Percentiles rank a stretch among this genome's conserved stretches.
Conservation (phyloP, 805 yeast genomes). For the Saccharomyces paradoxus region DNA sequence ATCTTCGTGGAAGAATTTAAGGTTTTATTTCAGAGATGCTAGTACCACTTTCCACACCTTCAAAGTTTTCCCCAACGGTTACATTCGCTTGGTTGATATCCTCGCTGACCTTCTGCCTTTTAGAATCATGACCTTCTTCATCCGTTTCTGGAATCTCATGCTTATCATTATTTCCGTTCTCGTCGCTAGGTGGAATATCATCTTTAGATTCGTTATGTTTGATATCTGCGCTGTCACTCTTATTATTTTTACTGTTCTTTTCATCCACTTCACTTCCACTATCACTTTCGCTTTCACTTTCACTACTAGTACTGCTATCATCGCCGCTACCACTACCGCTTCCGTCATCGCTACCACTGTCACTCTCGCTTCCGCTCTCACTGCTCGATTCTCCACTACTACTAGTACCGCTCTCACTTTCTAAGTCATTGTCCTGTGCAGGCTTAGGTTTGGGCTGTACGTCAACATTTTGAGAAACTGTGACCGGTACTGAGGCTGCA, state of each 20-base stretch:
- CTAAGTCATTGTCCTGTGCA: slow-evolving; percentile 2
- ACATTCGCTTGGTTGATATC: not conserved
- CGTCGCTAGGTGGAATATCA: slow-evolving; percentile 2
- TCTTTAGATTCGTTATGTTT: slow-evolving; percentile 27
- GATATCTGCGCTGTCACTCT: slow-evolving; percentile 3
- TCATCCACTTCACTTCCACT: slow-evolving; percentile 14
- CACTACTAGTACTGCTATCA: slow-evolving; percentile 23
- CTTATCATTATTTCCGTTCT: slow-evolving; percentile 8
- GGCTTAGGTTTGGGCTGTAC: not conserved
- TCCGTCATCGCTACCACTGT: slow-evolving; percentile 36
- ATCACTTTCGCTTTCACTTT: slow-evolving; percentile 19
- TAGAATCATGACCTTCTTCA: slow-evolving; percentile 34
- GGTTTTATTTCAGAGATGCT: not conserved
- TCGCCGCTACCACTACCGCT: slow-evolving; percentile 39
- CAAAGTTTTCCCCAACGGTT: not conserved
- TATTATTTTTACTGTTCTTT: slow-evolving; percentile 14
- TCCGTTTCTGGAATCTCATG: slow-evolving; percentile 31
- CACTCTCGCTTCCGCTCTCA: slow-evolving; percentile 8
- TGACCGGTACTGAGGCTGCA: not conserved
- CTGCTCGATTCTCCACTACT: slow-evolving; percentile 8
- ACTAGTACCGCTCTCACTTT: slow-evolving; percentile 3
- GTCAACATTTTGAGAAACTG: slow-evolving; percentile 1
- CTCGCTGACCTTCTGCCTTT: not conserved
- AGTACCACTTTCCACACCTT: not conserved
- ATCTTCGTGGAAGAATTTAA: not conserved